phyloP scores from a whole-genome alignment of 495 filamentous ascomycete genomes.

The Echria macrotheca region DNA sequence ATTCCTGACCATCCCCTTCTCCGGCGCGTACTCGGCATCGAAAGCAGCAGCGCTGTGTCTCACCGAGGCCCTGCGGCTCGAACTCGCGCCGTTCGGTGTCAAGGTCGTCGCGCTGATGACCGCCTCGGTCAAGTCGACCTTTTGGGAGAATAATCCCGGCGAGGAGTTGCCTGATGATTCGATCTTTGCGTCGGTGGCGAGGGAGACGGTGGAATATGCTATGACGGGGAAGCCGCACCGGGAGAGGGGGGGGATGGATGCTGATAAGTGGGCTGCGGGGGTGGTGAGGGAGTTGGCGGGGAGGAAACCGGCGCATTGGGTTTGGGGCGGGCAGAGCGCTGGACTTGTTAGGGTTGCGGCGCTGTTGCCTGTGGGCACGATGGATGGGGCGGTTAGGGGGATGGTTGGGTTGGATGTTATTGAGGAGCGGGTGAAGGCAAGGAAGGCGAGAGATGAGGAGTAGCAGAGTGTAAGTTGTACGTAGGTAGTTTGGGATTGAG shows the following conservation, averaged over 20 bases:
- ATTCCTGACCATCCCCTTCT: constrained; percentile 33
- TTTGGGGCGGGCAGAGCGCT: constrained; percentile 12
- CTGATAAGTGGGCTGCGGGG: constrained; percentile 13
- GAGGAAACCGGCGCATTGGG: constrained; percentile 2
- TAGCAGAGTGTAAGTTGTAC: too few species aligned
- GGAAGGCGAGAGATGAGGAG: too few species aligned
- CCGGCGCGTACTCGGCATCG: constrained; percentile 45
- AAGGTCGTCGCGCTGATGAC: constrained; percentile 28
- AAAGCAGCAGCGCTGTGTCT: constrained; percentile 48
- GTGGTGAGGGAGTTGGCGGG: constrained; percentile 9
- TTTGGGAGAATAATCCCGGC: constrained; percentile 12
- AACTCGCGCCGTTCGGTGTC: constrained; percentile 49
- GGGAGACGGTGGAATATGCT: constrained; percentile 18
- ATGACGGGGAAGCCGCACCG: constrained; percentile 12
- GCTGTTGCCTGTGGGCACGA: constrained; percentile 7
- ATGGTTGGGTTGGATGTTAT: constrained; percentile 13
- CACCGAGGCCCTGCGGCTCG: constrained; percentile 43
- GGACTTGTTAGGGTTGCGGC: constrained; percentile 1
- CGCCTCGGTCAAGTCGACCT: constrained; percentile 19
- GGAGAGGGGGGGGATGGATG: neutral
- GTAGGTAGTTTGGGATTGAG: too few species aligned
- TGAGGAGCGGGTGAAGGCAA: constrained; percentile 7
- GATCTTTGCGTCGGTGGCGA: constrained; percentile 9
- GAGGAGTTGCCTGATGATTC: constrained; percentile 4
- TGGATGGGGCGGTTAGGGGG: constrained; percentile 8